Evolutionary conservation across 768 basidiomycete species (phyloP), one percentile per base, ranked within the genome.

Genomic region (Auricularia sp.): DNA sequence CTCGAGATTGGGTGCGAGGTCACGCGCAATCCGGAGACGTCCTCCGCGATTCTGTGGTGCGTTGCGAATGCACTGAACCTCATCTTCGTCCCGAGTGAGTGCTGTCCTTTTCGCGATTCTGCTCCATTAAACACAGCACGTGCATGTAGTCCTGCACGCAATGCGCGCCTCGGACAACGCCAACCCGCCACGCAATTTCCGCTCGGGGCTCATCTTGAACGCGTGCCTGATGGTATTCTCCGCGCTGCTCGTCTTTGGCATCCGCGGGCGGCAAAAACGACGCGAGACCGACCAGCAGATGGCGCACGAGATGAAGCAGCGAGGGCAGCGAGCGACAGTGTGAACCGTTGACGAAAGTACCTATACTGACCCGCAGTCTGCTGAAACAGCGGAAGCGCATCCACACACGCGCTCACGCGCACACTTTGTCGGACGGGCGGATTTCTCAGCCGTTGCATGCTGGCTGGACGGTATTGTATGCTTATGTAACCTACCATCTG

Each of bases 1-100:
- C 76, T 94, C 64, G 92, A 94, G 71, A 82, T 94, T 24, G 87
- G 82, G 14, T 88, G 86, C 45, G 92, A 94, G 72, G 71, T 93
- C 24, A 91, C 91, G 6, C 80, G 89, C 65, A 92, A 90, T 70
- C 83, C 90, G 1, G 89, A 91, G 65, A 85, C 83, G 1, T 91
- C 89, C 66, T 81, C 90, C 0, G 87, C 90, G 0, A 72, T 91
- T 34, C 70, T 93, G 29, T 94, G 91, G 90, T 86, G 85, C 74
- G 76, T 78, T 37, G 85, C 84, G n/a, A 92, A 91, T 68, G 63
- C 86, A 2, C 79, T 85, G 64, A 77, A 80, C n/a, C 76, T 90
- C 58, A 72, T 86, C 24, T 85, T 86, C 67, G 79, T 89, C 7
- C 76, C 89, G 1, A 76, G 89, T 89, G 67, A 51, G 83, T 73